Percentiles rank a stretch among this genome's conserved stretches.
Evolutionary conservation across 192 early-diverging fungal species (phyloP).

Genomic region (Coemansia sp.): DNA sequence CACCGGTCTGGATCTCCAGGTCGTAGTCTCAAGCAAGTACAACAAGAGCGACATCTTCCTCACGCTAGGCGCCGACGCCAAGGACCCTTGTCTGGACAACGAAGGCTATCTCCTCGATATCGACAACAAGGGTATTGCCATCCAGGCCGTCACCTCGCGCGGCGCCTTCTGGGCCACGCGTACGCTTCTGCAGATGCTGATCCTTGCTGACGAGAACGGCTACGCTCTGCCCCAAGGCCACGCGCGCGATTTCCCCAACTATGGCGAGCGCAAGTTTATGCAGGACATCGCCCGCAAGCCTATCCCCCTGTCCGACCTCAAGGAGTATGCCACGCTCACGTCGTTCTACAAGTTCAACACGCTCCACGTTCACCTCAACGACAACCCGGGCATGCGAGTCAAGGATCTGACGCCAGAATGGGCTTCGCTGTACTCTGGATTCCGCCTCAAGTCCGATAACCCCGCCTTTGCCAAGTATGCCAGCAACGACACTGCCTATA

Average conservation of each 20-base stretch:
- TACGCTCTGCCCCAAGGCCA: slow-evolving; percentile 38
- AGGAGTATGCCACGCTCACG: slow-evolving; percentile 43
- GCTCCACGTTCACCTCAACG: slow-evolving; percentile 48
- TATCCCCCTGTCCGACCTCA: slow-evolving; percentile 42
- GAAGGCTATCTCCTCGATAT: slow-evolving; percentile 46
- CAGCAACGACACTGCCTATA: slow-evolving; percentile 37
- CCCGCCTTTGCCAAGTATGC: slow-evolving; percentile 40
- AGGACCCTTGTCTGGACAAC: slow-evolving; percentile 24
- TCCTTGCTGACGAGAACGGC: slow-evolving; percentile 37
- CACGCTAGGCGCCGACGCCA: slow-evolving; percentile 36
- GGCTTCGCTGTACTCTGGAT: slow-evolving; percentile 41
- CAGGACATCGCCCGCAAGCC: slow-evolving; percentile 52
- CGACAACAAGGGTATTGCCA: slow-evolving; percentile 27
- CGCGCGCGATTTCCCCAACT: slow-evolving; percentile 50
- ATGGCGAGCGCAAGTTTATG: slow-evolving; percentile 46
- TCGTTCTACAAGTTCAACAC: slow-evolving; percentile 56
- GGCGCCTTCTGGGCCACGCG: slow-evolving; percentile 52
- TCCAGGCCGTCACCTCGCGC: slow-evolving; percentile 39
- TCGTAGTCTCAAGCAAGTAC: slow-evolving; percentile 22
- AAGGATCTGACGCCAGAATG: slow-evolving; percentile 34
- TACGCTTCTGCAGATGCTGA: slow-evolving; percentile 49
- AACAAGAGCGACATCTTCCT: slow-evolving; percentile 35
- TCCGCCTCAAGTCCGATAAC: slow-evolving; percentile 51
- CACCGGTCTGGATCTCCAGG: slow-evolving; percentile 29
- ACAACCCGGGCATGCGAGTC: slow-evolving; percentile 39